These are phyloP conservation scores for Gossypium stocksii DNA, from an alignment of 345 rosid genomes.

Conservation along the genomic window DNA sequence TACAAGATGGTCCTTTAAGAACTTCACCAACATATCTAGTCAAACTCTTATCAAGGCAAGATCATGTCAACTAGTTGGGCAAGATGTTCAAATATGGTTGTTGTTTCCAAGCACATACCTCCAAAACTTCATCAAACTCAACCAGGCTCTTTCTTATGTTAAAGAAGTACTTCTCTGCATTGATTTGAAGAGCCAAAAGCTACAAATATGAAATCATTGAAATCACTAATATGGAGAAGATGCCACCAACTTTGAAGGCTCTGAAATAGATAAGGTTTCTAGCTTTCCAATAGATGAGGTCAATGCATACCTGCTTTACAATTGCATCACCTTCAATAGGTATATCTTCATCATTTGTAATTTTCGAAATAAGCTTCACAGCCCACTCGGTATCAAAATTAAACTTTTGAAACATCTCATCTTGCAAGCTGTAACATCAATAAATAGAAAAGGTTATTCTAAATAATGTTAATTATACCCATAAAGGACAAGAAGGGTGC, in stretches of 20 bases:
- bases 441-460: neutral
- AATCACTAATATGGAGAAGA: constrained; percentile 17
- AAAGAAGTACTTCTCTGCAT: constrained; percentile 90
- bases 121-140: constrained; percentile 94
- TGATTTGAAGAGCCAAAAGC: constrained; percentile 86
- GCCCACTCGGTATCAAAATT: constrained; percentile 96
- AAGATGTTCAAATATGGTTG: neutral
- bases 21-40: neutral
- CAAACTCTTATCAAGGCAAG: neutral
- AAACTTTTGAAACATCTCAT: constrained; percentile 96
- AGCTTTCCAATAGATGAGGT: constrained; percentile 13
- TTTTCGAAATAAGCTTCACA: constrained; percentile 74
- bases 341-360: constrained; percentile 73
- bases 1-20: neutral
- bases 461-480: neutral
- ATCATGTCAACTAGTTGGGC: neutral
- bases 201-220: constrained; percentile 29
- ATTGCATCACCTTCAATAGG: constrained; percentile 87
- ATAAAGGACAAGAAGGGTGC: neutral
- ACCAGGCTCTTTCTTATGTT: constrained; percentile 89
- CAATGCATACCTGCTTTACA: constrained; percentile 68
- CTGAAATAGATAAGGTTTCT: neutral
- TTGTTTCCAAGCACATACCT: constrained; percentile 40
- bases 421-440: constrained; percentile 67
- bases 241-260: neutral